These are phyloP conservation scores for Lipomyces sp. DNA, from an alignment of 805 yeast species.

Conservation along the genomic window DNA sequence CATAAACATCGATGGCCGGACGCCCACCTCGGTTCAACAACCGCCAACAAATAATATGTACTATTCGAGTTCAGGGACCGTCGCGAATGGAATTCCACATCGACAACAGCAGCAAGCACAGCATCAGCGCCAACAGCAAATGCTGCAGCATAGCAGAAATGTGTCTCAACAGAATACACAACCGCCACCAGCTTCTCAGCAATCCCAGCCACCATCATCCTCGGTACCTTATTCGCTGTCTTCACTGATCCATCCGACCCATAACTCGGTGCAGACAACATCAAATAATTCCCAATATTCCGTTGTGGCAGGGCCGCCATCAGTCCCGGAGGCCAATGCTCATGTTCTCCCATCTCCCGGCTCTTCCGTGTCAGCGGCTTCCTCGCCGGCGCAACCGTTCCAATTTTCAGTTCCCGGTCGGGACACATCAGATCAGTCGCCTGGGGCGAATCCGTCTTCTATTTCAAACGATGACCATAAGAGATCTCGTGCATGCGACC, in stretches of 20 bases:
- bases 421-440: background rate
- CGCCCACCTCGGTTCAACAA: background rate
- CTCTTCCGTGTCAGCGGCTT: background rate
- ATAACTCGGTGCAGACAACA: background rate
- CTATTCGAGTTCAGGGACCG: background rate
- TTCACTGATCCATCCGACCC: constrained; percentile 6
- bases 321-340: background rate
- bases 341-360: background rate
- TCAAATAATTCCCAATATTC: background rate
- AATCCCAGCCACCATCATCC: background rate
- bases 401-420: background rate
- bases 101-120: background rate
- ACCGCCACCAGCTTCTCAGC: background rate
- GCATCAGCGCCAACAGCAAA: background rate
- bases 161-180: background rate
- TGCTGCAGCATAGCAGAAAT: background rate
- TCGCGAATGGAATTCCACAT: background rate
- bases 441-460: background rate
- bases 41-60: background rate
- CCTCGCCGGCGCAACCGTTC: background rate
- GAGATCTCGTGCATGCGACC: constrained; percentile 46
- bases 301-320: background rate
- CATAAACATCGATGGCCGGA: background rate
- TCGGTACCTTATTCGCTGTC: constrained; percentile 7
- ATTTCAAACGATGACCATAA: constrained; percentile 21